These are phyloP conservation scores for Malus sieversii DNA, from an alignment of 306 rosid species.

Conservation along the genomic window DNA sequence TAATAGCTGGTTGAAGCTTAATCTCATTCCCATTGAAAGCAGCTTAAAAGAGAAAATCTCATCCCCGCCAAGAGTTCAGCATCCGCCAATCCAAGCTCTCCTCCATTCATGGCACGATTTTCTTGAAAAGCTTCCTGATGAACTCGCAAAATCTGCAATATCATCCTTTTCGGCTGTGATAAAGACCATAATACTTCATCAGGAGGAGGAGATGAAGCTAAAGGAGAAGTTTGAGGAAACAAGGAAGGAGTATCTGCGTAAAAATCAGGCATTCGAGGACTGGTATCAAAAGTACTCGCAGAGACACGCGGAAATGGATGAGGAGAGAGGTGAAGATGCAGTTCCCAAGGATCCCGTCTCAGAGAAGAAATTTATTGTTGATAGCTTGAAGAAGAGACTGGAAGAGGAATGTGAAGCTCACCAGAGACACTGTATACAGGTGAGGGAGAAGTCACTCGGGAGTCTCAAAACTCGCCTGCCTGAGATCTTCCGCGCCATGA, in stretches of 20 bases:
- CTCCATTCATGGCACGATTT: slow-evolving; percentile 61
- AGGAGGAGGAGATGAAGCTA: slow-evolving; percentile 81
- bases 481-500: slow-evolving; percentile 64
- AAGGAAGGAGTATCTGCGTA: slow-evolving; percentile 48
- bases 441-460: slow-evolving; percentile 68
- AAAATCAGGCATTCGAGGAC: slow-evolving; percentile 56
- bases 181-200: slow-evolving; percentile 54
- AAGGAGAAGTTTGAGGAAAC: slow-evolving; percentile 72
- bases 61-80: slow-evolving; percentile 49
- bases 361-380: slow-evolving; percentile 57
- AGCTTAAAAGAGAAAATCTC: slow-evolving; percentile 75
- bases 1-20: slow-evolving; percentile 61
- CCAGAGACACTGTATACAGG: slow-evolving; percentile 58
- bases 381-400: slow-evolving; percentile 66
- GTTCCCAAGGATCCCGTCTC: slow-evolving; percentile 45
- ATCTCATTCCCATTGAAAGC: slow-evolving; percentile 80
- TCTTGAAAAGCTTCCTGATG: slow-evolving; percentile 84
- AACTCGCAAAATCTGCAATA: slow-evolving; percentile 66
- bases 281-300: slow-evolving; percentile 65
- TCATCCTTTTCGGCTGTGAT: slow-evolving; percentile 70
- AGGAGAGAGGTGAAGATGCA: slow-evolving; percentile 54
- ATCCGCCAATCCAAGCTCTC: slow-evolving; percentile 69
- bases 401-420: slow-evolving; percentile 66
- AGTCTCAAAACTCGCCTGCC: slow-evolving; percentile 73
- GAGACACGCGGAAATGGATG: slow-evolving; percentile 41